phyloP scores from a whole-genome alignment of 1,139 yeast genomes.

The Candida sp. region DNA sequence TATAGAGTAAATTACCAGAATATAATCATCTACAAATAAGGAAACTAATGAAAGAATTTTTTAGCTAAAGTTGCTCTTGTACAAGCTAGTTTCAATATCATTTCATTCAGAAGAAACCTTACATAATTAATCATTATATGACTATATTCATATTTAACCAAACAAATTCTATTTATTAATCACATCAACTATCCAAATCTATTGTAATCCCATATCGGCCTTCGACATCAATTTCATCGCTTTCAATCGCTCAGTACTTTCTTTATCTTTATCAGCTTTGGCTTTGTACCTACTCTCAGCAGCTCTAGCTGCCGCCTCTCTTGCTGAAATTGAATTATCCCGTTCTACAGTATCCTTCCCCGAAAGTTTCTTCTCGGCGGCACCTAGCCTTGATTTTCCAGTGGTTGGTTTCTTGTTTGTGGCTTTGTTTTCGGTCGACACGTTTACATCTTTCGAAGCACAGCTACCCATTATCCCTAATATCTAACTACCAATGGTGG shows the following conservation, averaged over 20 bases:
- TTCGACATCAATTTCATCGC: constrained; percentile 26
- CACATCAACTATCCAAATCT: too few species aligned
- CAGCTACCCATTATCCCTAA: constrained; percentile 5
- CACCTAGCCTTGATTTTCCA: constrained; percentile 1
- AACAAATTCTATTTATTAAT: too few species aligned
- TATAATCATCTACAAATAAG: too few species aligned
- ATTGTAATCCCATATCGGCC: constrained; percentile 29
- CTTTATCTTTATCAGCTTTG: constrained; percentile 20
- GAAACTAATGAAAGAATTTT: too few species aligned
- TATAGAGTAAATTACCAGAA: too few species aligned
- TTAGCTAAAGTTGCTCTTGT: too few species aligned
- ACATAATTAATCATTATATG: too few species aligned
- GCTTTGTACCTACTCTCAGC: constrained; percentile 30
- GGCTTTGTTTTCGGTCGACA: neutral
- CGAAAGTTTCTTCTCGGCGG: neutral
- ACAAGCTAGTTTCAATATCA: too few species aligned
- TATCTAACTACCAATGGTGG: constrained; percentile 1
- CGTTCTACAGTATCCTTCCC: constrained; percentile 1
- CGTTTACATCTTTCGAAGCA: constrained; percentile 1
- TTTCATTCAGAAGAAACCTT: too few species aligned
- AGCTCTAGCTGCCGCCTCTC: constrained; percentile 34
- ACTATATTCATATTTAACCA: too few species aligned
- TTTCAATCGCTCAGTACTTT: constrained; percentile 26
- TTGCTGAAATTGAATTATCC: constrained; percentile 4
- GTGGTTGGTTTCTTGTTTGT: constrained; percentile 1